Conservation (phyloP, 2,329 filamentous ascomycete species). For the Cadophora malorum region DNA sequence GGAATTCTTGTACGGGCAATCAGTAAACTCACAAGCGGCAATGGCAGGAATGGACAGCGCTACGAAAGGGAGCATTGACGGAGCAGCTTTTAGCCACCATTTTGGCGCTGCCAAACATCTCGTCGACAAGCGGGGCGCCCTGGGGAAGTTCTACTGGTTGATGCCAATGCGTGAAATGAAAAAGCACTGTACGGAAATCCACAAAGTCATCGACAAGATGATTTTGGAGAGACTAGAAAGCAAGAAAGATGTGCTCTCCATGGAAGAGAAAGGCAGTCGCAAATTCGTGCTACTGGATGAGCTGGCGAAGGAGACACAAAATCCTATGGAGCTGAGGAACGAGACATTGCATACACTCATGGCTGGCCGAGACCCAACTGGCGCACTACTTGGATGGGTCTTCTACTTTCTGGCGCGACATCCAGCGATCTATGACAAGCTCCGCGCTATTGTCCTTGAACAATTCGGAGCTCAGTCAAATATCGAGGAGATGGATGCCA, state of each 20-base stretch:
- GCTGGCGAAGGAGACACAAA: conserved; percentile 43
- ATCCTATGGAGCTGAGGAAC: conserved; percentile 33
- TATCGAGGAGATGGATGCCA: conserved; percentile 21
- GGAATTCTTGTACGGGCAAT: conserved; percentile 66
- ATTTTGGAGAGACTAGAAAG: conserved; percentile 26
- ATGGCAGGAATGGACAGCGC: conserved; percentile 30
- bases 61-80: conserved; percentile 33
- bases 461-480: conserved; percentile 43
- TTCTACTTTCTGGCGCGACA: conserved; percentile 51
- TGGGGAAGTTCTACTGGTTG: conserved; percentile 54
- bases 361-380: conserved; percentile 63
- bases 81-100: conserved; percentile 27
- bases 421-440: conserved; percentile 48
- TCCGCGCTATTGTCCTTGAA: conserved; percentile 50
- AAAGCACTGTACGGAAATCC: conserved; percentile 37
- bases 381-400: conserved; percentile 55
- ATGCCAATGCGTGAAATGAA: conserved; percentile 46
- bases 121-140: conserved; percentile 49
- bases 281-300: conserved; percentile 56
- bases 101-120: conserved; percentile 43
- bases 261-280: conserved; percentile 26
- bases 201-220: conserved; percentile 33
- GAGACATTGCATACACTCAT: conserved; percentile 46
- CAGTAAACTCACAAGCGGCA: conserved; percentile 39
- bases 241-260: conserved; percentile 15